Percentiles rank a stretch among this genome's conserved stretches.
These are phyloP conservation scores for Geranomyces michiganensis DNA, from an alignment of 192 early-diverging fungal genomes.

Conservation along the genomic window DNA sequence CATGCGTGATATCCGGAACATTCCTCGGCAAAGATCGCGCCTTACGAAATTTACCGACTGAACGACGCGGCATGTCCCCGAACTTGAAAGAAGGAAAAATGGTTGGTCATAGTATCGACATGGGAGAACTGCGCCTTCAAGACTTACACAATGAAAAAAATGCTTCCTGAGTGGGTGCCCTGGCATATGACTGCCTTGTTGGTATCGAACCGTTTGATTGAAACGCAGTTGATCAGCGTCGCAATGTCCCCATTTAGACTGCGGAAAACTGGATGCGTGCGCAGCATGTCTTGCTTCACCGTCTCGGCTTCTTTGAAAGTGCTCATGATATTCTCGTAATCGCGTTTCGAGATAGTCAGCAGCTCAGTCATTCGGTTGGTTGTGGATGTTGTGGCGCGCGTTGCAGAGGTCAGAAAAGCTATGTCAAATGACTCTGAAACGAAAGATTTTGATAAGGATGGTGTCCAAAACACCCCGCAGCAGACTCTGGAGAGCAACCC, in stretches of 20 bases:
- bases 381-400: constrained; percentile 20
- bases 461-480: constrained; percentile 2
- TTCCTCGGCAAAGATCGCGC: constrained; percentile 6
- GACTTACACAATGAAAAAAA: constrained; percentile 41
- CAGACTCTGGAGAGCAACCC: not conserved
- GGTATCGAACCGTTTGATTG: constrained; percentile 28
- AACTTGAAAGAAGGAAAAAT: constrained; percentile 16
- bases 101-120: not conserved
- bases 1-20: constrained; percentile 20
- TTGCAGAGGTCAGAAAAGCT: constrained; percentile 25
- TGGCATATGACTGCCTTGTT: constrained; percentile 36
- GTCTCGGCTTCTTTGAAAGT: constrained; percentile 33
- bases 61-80: constrained; percentile 45
- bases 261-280: constrained; percentile 31
- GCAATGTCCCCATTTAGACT: constrained; percentile 34
- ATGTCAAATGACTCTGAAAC: constrained; percentile 45
- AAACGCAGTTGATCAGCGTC: constrained; percentile 29
- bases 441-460: constrained; percentile 5
- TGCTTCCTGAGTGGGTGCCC: constrained; percentile 29
- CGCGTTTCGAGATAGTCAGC: constrained; percentile 28
- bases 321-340: constrained; percentile 29
- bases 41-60: constrained; percentile 40
- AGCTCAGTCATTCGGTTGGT: constrained; percentile 44
- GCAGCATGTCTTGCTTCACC: constrained; percentile 20
- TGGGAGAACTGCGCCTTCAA: not conserved